Evolutionary conservation across 495 filamentous ascomycete genomes (phyloP).

Genomic region (Rusavskia elegans): DNA sequence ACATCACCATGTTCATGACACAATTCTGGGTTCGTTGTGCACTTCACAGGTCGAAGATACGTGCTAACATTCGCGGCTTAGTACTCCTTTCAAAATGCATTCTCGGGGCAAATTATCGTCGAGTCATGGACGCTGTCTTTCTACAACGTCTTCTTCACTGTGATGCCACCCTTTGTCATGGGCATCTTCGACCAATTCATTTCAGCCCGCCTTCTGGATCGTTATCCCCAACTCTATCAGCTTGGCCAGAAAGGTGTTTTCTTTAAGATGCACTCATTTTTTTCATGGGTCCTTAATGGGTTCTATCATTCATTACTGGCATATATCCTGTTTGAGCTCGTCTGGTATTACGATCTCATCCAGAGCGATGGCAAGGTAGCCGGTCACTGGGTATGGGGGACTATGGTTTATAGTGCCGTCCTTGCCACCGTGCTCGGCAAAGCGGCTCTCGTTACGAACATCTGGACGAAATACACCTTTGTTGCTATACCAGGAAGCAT

Average conservation of each 20-base stretch:
- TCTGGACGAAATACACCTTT: constrained; percentile 97
- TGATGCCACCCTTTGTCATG: constrained; percentile 83
- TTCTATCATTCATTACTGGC: constrained; percentile 92
- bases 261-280: constrained; percentile 84
- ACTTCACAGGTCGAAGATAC: background rate
- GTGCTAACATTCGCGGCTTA: constrained; percentile 24
- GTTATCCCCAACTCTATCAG: constrained; percentile 92
- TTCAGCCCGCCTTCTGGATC: constrained; percentile 85
- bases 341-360: constrained; percentile 65
- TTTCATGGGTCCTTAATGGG: constrained; percentile 80
- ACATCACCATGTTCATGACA: constrained; percentile 95
- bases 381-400: constrained; percentile 97
- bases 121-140: constrained; percentile 98
- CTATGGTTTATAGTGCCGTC: constrained; percentile 76
- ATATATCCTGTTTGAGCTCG: constrained; percentile 67
- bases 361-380: constrained; percentile 59
- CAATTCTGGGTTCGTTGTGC: constrained; percentile 76
- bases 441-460: constrained; percentile 84
- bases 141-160: constrained; percentile 98
- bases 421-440: constrained; percentile 89
- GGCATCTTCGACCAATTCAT: constrained; percentile 98
- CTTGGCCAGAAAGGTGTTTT: constrained; percentile 84
- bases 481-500: constrained; percentile 91
- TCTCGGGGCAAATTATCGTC: constrained; percentile 96
- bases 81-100: constrained; percentile 97